These are phyloP conservation scores for Cicer chorassanicum DNA, from an alignment of 306 rosid species.

Conservation along the genomic window DNA sequence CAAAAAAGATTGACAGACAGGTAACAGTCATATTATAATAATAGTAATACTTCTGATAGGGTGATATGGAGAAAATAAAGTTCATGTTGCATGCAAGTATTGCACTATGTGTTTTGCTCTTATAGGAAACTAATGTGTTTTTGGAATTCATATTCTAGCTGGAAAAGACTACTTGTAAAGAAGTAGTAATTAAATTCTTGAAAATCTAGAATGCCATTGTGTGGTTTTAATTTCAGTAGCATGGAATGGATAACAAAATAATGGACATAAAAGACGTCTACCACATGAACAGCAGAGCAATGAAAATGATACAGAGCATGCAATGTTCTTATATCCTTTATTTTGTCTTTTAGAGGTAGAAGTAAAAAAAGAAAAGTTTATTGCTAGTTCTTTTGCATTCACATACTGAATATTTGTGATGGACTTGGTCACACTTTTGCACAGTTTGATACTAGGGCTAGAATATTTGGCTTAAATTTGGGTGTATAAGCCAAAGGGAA, in stretches of 20 bases:
- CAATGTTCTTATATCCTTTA: constrained; percentile 20
- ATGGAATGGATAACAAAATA: background rate
- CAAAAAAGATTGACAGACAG: constrained; percentile 78
- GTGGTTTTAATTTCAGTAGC: constrained; percentile 11
- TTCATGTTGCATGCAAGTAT: constrained; percentile 36
- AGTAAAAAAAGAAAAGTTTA: background rate
- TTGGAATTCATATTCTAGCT: constrained; percentile 28
- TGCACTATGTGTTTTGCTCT: constrained; percentile 10
- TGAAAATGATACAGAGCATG: constrained; percentile 2
- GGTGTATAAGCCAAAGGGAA: background rate
- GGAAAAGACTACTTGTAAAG: constrained; percentile 17
- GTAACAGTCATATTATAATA: constrained; percentile 44
- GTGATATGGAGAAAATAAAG: background rate
- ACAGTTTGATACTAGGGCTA: constrained; percentile 5
- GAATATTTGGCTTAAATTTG: constrained; percentile 28
- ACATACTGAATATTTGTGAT: constrained; percentile 28
- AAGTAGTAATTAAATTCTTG: constrained; percentile 30
- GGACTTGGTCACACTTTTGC: constrained; percentile 16
- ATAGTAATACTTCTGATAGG: background rate
- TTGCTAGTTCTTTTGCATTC: constrained; percentile 17
- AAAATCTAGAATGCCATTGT: background rate
- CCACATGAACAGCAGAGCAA: background rate
- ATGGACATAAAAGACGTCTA: constrained; percentile 22
- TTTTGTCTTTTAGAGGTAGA: constrained; percentile 1
- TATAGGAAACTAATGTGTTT: background rate